Evolutionary conservation across 345 rosid species (phyloP).

Genomic region (Rubroshorea leprosula): DNA sequence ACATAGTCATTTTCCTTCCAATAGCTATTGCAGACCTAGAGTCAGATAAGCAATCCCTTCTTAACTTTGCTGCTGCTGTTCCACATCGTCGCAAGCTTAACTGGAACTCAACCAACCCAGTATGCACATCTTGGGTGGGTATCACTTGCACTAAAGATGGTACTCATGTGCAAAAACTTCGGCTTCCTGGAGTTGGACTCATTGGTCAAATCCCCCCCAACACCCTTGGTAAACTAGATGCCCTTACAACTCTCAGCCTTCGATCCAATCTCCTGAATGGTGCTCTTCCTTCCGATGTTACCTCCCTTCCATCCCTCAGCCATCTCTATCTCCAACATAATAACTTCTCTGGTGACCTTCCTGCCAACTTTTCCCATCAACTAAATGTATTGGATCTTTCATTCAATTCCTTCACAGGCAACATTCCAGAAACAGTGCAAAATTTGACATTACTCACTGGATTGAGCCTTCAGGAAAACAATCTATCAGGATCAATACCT

Average conservation of each 20-base stretch:
- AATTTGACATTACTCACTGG: conserved; percentile 44
- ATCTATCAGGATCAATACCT: conserved; percentile 57
- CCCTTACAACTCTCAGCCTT: conserved; percentile 57
- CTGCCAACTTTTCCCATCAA: conserved; percentile 35
- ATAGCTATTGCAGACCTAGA: conserved; percentile 45
- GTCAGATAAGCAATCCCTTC: conserved; percentile 68
- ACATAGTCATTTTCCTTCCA: conserved; percentile 25
- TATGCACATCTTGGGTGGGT: conserved; percentile 73
- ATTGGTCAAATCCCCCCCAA: conserved; percentile 53
- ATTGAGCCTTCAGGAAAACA: conserved; percentile 54
- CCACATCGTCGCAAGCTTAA: conserved; percentile 58
- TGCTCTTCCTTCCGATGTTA: conserved; percentile 61
- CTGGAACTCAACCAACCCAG: conserved; percentile 44
- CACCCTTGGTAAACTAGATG: conserved; percentile 67
- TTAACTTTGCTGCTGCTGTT: conserved; percentile 46
- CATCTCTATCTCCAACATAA: conserved; percentile 68
- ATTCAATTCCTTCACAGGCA: conserved; percentile 53
- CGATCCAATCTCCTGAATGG: conserved; percentile 66
- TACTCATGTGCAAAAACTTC: conserved; percentile 45
- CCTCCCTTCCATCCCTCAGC: conserved; percentile 50
- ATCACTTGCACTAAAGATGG: conserved; percentile 40
- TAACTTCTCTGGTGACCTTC: conserved; percentile 70
- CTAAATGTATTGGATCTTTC: conserved; percentile 59
- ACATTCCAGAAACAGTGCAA: conserved; percentile 40
- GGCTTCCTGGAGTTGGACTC: conserved; percentile 74